phyloP scores from a whole-genome alignment of 1,284 basidiomycete species.

The Sphaerobolus stellatus region DNA sequence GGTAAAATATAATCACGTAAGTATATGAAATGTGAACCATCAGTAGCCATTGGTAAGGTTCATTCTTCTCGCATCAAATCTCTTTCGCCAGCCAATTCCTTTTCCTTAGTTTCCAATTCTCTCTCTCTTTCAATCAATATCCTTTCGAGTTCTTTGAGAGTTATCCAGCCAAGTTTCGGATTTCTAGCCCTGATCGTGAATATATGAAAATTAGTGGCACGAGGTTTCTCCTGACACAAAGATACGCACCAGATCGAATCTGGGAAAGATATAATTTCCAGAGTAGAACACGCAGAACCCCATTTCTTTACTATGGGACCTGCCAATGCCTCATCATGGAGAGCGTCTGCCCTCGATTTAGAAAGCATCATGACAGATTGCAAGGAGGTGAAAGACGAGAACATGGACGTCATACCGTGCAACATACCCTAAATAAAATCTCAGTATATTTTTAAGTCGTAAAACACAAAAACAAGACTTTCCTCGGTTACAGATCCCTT shows the following conservation, averaged over 20 bases:
- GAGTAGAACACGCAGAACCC: slow-evolving; percentile 21
- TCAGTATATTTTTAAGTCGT: not conserved
- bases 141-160: slow-evolving; percentile 17
- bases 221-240: not conserved
- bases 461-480: slow-evolving; percentile 1
- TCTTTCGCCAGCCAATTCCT: slow-evolving; percentile 2
- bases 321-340: slow-evolving; percentile 17
- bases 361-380: slow-evolving; percentile 24
- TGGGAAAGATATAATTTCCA: slow-evolving; percentile 24
- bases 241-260: slow-evolving; percentile 15
- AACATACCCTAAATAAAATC: slow-evolving; percentile 21
- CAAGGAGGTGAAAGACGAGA: slow-evolving; percentile 21
- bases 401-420: slow-evolving; percentile 18
- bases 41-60: too few species aligned
- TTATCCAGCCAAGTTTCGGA: slow-evolving; percentile 22
- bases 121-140: slow-evolving; percentile 14
- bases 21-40: too few species aligned
- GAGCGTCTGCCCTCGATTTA: slow-evolving; percentile 20
- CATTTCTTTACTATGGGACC: slow-evolving; percentile 16
- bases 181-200: slow-evolving; percentile 20
- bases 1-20: too few species aligned
- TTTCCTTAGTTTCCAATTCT: slow-evolving; percentile 11
- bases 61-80: too few species aligned
- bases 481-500: slow-evolving; percentile 24
- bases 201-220: too few species aligned